Evolutionary conservation across 139 green algal genomes (phyloP), one percentile per base, ranked within the genome.

Genomic region (Zygnema cylindricum): DNA sequence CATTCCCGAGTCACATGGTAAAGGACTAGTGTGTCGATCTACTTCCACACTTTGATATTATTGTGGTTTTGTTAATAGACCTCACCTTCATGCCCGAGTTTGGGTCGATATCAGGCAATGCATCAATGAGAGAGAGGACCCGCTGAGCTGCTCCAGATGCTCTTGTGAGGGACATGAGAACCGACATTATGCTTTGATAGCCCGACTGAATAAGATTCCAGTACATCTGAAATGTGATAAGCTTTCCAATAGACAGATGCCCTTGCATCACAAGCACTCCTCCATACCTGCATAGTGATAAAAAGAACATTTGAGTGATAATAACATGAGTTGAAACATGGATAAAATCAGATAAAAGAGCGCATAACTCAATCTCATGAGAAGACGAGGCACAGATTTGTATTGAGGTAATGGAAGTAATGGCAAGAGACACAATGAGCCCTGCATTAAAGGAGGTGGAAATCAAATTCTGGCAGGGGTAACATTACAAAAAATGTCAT

Each of bases 151-250:
- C 89, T 2, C 91, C 91, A 21, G 91, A 86, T 1, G 91, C 89
- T 23, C 87, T 83, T 3, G 89, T 93, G 89, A 94, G 90, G n/a
- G 89, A 92, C 32, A 82, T 93, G 71, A 94, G 73, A 25, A 93
- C 84, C 36, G 75, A 83, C 85, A 91, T 87, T 69, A 94, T 43
- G 78, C 75, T 85, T 77, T 92, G 81, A 69, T 90, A 93, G 49
- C 73, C 69, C 43, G 55, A 85, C 82, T 92, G 86, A 43, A 93
- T 89, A 1, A 92, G 69, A 54, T 90, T 87, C 88, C 89, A 93
- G 55, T 89, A 92, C 42, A 93, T 86, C 90, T 93, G 90, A 85
- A 93, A 93, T 2, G 81, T 90, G 76, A 94, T 94, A 33, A 92
- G 89, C 69, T 76, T 25, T 33, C 89, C 89, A 25, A 92, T 43